Evolutionary conservation across 2,329 filamentous ascomycete genomes (phyloP).

Genomic region (Magnaporthiopsis poae): DNA sequence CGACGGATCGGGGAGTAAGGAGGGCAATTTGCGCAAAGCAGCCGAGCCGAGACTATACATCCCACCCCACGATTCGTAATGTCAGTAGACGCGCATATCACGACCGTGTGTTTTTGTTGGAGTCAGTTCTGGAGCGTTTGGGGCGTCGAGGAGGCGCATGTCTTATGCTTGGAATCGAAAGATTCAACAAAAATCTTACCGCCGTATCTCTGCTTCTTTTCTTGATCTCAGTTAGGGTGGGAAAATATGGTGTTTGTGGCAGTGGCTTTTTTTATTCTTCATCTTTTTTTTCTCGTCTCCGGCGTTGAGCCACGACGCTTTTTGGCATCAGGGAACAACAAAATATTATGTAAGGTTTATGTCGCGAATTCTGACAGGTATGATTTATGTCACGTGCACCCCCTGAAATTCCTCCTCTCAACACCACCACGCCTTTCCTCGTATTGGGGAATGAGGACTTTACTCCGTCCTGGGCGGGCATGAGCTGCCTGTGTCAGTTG

Average conservation of each 20-base stretch:
- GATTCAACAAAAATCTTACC: background rate
- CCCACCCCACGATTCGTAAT: background rate
- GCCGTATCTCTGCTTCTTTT: background rate
- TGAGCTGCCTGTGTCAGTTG: no score
- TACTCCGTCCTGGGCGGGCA: no score
- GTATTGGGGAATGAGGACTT: background rate
- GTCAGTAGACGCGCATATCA: background rate
- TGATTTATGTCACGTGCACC: background rate
- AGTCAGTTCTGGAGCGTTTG: background rate
- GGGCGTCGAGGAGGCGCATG: background rate
- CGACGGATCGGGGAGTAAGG: background rate
- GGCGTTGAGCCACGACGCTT: background rate
- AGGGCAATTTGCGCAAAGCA: background rate
- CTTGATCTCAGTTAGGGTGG: background rate
- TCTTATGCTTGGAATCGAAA: background rate
- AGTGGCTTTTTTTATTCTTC: background rate
- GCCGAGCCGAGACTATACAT: background rate
- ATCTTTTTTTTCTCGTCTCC: background rate
- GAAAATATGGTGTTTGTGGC: background rate
- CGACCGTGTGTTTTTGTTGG: background rate
- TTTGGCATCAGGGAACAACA: background rate
- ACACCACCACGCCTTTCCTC: no score
- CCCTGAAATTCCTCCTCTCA: background rate
- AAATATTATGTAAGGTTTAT: background rate
- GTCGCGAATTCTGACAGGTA: background rate